A percentile compares a stretch with the other conserved stretches of the same genome.
These are phyloP conservation scores for Puccinia novopanici DNA, from an alignment of 1,284 basidiomycete genomes.

Conservation along the genomic window DNA sequence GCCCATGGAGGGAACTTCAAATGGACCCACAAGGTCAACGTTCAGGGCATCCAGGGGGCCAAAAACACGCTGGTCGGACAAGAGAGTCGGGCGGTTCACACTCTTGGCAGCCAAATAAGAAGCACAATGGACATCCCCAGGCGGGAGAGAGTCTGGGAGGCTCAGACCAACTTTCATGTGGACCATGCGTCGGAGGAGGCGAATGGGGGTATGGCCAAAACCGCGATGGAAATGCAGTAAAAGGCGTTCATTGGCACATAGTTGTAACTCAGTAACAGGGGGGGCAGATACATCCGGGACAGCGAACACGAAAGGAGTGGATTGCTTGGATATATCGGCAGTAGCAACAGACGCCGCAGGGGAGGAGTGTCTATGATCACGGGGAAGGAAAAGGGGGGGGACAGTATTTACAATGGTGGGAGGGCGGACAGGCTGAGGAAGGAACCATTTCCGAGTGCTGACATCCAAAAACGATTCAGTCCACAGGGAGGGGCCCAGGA, in stretches of 20 bases:
- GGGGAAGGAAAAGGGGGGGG: too few relatives aligned
- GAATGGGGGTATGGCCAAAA: neutral
- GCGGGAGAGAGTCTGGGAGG: neutral
- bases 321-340: too few relatives aligned
- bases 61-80: neutral
- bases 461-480: neutral
- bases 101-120: neutral
- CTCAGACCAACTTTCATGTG: too few relatives aligned
- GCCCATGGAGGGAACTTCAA: neutral
- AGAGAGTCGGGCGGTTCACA: neutral
- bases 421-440: conserved; percentile 4
- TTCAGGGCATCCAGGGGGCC: neutral
- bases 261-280: too few relatives aligned
- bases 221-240: too few relatives aligned
- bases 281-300: too few relatives aligned
- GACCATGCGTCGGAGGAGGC: neutral
- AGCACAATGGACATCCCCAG: neutral
- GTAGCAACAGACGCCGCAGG: too few relatives aligned
- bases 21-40: neutral
- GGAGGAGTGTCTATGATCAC: too few relatives aligned
- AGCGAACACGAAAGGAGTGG: too few relatives aligned
- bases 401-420: too few relatives aligned
- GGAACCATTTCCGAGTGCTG: neutral
- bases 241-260: too few relatives aligned
- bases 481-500: neutral